Conservation (phyloP, 371 early-diverging fungal genomes). For the Batkoa obscura region DNA sequence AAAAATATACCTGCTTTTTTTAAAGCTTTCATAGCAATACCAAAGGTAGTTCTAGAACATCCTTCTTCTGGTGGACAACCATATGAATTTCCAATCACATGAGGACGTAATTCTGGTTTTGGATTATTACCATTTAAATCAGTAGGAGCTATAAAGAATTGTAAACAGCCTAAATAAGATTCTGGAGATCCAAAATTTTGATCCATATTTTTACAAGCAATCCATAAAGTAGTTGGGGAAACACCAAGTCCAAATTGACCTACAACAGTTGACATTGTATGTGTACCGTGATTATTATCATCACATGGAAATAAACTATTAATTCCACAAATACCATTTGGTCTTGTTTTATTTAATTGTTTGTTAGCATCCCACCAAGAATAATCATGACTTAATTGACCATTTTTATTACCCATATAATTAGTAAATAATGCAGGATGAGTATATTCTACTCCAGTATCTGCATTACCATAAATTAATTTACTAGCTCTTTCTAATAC, state of each 20-base stretch:
- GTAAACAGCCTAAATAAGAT: neutral
- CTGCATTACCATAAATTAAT: constrained; percentile 14
- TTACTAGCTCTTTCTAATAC: neutral
- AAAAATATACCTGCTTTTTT: neutral
- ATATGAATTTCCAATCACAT: neutral
- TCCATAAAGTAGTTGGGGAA: neutral
- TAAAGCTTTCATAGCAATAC: neutral
- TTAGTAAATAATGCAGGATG: constrained; percentile 52
- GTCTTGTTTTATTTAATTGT: neutral
- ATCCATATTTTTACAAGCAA: constrained; percentile 1
- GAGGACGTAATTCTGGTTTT: neutral
- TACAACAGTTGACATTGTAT: neutral
- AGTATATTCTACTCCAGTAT: constrained; percentile 32
- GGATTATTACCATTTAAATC: neutral
- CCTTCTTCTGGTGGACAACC: neutral
- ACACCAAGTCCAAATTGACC: neutral
- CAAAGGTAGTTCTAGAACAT: neutral
- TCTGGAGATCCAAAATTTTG: neutral
- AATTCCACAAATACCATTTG: neutral
- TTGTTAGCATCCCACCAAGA: constrained; percentile 3
- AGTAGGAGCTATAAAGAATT: constrained; percentile 2
- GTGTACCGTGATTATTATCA: neutral
- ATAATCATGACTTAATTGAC: neutral
- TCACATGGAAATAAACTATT: neutral
- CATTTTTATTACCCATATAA: constrained; percentile 2